These are phyloP conservation scores for Microthlaspi erraticum DNA, from an alignment of 345 rosid genomes.

Conservation along the genomic window DNA sequence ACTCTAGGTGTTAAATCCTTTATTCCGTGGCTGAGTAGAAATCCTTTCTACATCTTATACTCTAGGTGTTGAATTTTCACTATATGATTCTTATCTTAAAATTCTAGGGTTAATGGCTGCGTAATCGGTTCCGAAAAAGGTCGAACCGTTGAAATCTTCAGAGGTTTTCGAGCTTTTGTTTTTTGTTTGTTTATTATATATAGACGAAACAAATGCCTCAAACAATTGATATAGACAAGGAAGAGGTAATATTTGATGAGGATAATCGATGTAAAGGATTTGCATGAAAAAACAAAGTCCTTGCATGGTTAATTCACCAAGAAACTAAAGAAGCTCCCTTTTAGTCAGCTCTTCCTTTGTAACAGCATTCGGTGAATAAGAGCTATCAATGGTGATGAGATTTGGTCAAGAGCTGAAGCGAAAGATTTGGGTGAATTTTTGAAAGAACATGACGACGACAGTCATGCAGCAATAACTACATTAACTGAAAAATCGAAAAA, in stretches of 20 bases:
- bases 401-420: slow-evolving; percentile 60
- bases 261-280: slow-evolving; percentile 73
- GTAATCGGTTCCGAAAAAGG: too few relatives aligned
- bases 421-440: slow-evolving; percentile 43
- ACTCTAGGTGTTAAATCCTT: too few relatives aligned
- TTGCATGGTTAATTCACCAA: slow-evolving; percentile 57
- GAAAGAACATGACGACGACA: slow-evolving; percentile 42
- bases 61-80: too few relatives aligned
- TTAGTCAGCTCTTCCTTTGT: slow-evolving; percentile 61
- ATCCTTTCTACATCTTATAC: too few relatives aligned
- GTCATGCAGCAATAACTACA: slow-evolving; percentile 40
- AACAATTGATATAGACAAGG: slow-evolving; percentile 57
- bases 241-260: slow-evolving; percentile 68
- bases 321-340: slow-evolving; percentile 51
- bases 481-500: slow-evolving; percentile 43
- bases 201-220: too few relatives aligned
- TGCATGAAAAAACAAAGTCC: slow-evolving; percentile 66
- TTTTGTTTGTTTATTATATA: too few relatives aligned
- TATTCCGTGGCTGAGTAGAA: too few relatives aligned
- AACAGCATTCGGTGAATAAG: slow-evolving; percentile 70
- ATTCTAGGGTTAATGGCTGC: too few relatives aligned
- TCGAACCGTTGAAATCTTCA: too few relatives aligned
- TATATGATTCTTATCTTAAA: too few relatives aligned
- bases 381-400: slow-evolving; percentile 60
- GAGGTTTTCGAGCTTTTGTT: too few relatives aligned